Evolutionary conservation across 768 basidiomycete genomes (phyloP).

Genomic region (Suillus tomentosus): DNA sequence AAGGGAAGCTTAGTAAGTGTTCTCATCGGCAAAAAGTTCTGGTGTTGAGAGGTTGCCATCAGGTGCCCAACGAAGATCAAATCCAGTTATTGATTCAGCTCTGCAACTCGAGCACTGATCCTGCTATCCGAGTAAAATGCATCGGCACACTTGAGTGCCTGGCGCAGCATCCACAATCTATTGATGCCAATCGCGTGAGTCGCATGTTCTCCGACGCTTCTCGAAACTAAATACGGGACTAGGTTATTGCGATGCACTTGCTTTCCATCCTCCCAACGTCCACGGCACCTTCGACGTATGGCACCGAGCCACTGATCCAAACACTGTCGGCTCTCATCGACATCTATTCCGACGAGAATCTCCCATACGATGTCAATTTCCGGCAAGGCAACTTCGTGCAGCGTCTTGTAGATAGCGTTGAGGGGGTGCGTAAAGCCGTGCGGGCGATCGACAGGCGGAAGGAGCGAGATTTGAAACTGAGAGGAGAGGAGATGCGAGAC

Average conservation of each 20-base stretch:
- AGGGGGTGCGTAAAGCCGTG: slow-evolving; percentile 62
- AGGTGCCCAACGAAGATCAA: slow-evolving; percentile 64
- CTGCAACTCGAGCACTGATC: slow-evolving; percentile 56
- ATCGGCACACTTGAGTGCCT: slow-evolving; percentile 87
- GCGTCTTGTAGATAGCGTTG: slow-evolving; percentile 57
- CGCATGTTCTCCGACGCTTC: slow-evolving; percentile 35
- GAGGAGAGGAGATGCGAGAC: slow-evolving; percentile 76
- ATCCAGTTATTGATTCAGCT: slow-evolving; percentile 66
- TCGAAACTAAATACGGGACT: neutral
- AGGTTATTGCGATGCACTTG: slow-evolving; percentile 68
- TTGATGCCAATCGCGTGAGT: slow-evolving; percentile 53
- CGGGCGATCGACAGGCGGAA: slow-evolving; percentile 67
- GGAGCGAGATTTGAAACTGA: slow-evolving; percentile 60
- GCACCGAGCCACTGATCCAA: slow-evolving; percentile 75
- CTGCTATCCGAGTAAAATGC: slow-evolving; percentile 66
- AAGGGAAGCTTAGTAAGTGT: slow-evolving; percentile 61
- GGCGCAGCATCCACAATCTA: slow-evolving; percentile 64
- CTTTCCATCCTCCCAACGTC: slow-evolving; percentile 60
- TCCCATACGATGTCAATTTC: slow-evolving; percentile 83
- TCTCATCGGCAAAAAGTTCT: slow-evolving; percentile 5
- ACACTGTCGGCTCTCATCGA: slow-evolving; percentile 84
- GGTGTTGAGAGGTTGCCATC: slow-evolving; percentile 12
- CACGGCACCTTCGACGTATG: slow-evolving; percentile 40
- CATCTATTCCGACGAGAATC: slow-evolving; percentile 87
- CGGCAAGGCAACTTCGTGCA: slow-evolving; percentile 59